These are phyloP conservation scores for Eremothecium cymbalariae DNA, from an alignment of 1,139 yeast species.

Conservation along the genomic window DNA sequence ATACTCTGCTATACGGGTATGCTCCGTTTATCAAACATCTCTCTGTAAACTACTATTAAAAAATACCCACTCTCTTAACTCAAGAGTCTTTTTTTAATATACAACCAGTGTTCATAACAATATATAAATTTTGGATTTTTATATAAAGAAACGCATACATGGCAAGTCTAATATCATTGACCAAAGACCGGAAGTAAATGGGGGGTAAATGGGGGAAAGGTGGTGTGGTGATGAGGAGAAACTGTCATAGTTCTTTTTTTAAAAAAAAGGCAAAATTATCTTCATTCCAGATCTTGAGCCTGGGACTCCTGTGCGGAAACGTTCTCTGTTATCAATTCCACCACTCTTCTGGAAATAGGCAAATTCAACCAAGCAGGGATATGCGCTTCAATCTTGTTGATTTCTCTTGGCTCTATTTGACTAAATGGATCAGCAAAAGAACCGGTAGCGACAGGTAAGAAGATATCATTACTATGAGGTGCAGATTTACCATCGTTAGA, in stretches of 20 bases:
- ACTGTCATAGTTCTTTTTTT: too few relatives aligned
- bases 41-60: constrained; percentile 3
- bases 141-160: constrained; percentile 2
- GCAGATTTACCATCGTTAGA: constrained; percentile 45
- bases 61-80: constrained; percentile 2
- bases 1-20: too few relatives aligned
- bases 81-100: constrained; percentile 1
- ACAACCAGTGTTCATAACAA: constrained; percentile 4
- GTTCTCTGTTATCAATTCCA: constrained; percentile 81
- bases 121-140: constrained; percentile 2
- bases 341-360: constrained; percentile 80
- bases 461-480: constrained; percentile 41
- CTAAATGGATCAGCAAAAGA: constrained; percentile 86
- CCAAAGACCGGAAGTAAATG: too few relatives aligned
- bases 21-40: too few relatives aligned
- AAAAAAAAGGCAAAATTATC: too few relatives aligned
- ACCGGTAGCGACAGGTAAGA: constrained; percentile 56
- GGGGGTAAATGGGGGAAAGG: too few relatives aligned
- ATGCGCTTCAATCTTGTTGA: constrained; percentile 87
- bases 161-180: too few relatives aligned
- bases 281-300: constrained; percentile 3
- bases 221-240: too few relatives aligned
- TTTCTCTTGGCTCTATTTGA: constrained; percentile 73
- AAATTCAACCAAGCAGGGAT: constrained; percentile 93
- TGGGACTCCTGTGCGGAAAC: constrained; percentile 39